These are phyloP conservation scores for Pyrus betulifolia DNA, from an alignment of 306 rosid species.

Conservation along the genomic window DNA sequence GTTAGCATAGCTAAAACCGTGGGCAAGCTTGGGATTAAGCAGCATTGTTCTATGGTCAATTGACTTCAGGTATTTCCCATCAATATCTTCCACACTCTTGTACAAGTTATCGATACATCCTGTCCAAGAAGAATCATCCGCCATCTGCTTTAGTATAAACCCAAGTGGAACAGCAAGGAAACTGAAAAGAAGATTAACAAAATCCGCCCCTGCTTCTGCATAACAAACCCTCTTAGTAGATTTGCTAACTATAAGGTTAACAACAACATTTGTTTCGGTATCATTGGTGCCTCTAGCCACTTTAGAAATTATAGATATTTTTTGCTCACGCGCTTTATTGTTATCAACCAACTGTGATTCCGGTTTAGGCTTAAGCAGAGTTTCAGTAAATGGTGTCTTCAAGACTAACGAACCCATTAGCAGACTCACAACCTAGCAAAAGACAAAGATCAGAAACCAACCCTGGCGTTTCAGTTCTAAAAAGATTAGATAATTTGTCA, in stretches of 20 bases:
- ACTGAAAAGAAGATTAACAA: slow-evolving; percentile 6
- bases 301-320: too few species aligned
- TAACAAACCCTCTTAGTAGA: slow-evolving; percentile 7
- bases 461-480: too few species aligned
- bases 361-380: not conserved
- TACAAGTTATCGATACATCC: slow-evolving; percentile 11
- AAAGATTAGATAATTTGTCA: too few species aligned
- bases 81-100: not conserved
- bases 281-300: not conserved
- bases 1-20: not conserved
- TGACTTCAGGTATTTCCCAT: not conserved
- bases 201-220: slow-evolving; percentile 5
- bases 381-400: slow-evolving; percentile 2
- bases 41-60: not conserved
- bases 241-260: slow-evolving; percentile 5
- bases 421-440: not conserved
- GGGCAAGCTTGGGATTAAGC: not conserved
- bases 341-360: not conserved
- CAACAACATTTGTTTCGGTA: not conserved
- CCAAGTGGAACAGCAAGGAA: slow-evolving; percentile 10
- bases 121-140: not conserved
- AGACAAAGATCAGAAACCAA: not conserved
- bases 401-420: not conserved
- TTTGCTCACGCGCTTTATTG: too few species aligned
- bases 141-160: not conserved